Base-by-base conservation (phyloP, 2,329 filamentous ascomycete genomes). In the Chlorencoelia australis region DNA sequence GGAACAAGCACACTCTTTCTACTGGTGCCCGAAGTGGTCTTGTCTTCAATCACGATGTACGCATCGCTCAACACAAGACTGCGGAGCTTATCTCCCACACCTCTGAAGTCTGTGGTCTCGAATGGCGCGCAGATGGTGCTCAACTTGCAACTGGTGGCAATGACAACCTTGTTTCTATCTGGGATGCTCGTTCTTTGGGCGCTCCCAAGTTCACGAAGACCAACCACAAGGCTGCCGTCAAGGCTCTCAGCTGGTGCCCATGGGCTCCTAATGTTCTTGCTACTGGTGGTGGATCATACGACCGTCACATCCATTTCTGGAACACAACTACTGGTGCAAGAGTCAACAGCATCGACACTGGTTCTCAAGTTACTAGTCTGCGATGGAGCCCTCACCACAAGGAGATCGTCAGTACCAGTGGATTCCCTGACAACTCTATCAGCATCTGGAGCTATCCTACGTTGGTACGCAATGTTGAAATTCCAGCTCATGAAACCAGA, bases 391-490 rank as follows among this genome's bases (percentile, higher is more conserved):
- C 87, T 44, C 81, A 86, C 63, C 94, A 96, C 73, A 88, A 91
- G 50, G 91, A 98, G 72, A 91, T 98, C 53, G 88, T 96, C 57
- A 94, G 84, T 70, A 94, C 87, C 24, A 91, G 86, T 57, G 91
- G 91, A 39, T 96, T 96, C 70, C 91, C 91, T n/a, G 89, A 96
- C 67, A 98, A 98, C 73, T 93, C 86, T 24, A 73, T 98, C 50
- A 94, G 85, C 70, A 94, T 98, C 68, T 98, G 91, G 91, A 94
- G 84, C 70, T 98, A 98, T 65, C 91, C 91, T 7, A 91, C 87
- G 13, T 71, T 96, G 33, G 91, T 96, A 47, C 91, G 93, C 67
- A 95, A 94, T 58, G 82, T 95, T 43, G 91, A 98, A 69, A 94
- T 98, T 48, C 91, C 89, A 8, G 91, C 91, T 14, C 91, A 98